These are phyloP conservation scores for Tuber magnatum DNA, from an alignment of 495 filamentous ascomycete genomes.

Conservation along the genomic window DNA sequence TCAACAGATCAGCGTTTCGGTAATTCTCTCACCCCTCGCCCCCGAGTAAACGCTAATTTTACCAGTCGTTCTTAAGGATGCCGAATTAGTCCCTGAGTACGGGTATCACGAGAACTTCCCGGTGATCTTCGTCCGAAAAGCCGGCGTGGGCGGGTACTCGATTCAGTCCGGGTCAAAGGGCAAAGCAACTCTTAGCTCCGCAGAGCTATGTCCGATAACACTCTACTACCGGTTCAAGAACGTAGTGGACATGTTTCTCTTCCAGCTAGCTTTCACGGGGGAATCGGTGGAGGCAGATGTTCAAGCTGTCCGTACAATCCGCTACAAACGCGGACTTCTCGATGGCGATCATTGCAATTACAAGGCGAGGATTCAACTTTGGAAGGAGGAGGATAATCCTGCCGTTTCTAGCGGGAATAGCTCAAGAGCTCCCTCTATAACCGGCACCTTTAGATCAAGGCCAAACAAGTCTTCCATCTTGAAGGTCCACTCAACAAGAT, in stretches of 20 bases:
- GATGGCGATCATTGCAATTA: conserved; percentile 29
- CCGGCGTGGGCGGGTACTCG: conserved; percentile 22
- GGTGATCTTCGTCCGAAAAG: conserved; percentile 34
- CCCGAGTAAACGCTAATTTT: not conserved
- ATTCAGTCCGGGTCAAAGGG: conserved; percentile 9
- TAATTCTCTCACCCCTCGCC: not conserved
- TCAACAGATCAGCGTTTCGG: conserved; percentile 20
- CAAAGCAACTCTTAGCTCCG: conserved; percentile 4
- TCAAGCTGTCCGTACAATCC: conserved; percentile 28
- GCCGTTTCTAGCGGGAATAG: not conserved
- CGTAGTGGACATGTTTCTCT: conserved; percentile 32
- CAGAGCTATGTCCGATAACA: not conserved
- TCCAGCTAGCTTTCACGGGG: conserved; percentile 32
- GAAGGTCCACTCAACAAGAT: conserved; percentile 23
- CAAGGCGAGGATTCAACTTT: conserved; percentile 35
- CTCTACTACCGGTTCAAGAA: conserved; percentile 29
- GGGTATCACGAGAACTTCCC: conserved; percentile 32
- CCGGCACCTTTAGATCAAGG: conserved; percentile 10
- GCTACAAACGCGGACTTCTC: conserved; percentile 29
- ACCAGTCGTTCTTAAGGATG: conserved; percentile 18
- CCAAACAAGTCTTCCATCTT: conserved; percentile 1
- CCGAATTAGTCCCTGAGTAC: conserved; percentile 35
- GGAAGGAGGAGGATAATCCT: conserved; percentile 20
- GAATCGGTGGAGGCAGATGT: conserved; percentile 36
- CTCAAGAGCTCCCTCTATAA: not conserved